Percentiles rank a stretch among this genome's conserved stretches.
Conservation (phyloP, 805 yeast species). For the Metschnikowia gelsemii region DNA sequence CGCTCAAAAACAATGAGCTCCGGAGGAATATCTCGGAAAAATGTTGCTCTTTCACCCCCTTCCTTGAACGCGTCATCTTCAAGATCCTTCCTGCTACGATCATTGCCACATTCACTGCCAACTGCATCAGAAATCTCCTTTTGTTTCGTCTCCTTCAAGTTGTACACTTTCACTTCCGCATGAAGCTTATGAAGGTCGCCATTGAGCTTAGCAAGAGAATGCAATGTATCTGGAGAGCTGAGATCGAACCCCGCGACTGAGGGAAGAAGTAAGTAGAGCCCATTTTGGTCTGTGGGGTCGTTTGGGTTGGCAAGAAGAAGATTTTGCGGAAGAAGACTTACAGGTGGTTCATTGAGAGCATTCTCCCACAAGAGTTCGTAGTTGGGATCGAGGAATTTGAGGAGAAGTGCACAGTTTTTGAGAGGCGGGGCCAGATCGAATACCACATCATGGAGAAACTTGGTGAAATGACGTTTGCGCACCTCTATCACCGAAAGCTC, state of each 20-base stretch:
- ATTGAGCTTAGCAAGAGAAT: slow-evolving; percentile 33
- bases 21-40: slow-evolving; percentile 31
- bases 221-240: slow-evolving; percentile 30
- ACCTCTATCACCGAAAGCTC: slow-evolving; percentile 45
- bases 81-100: too few relatives aligned
- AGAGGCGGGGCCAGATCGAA: slow-evolving; percentile 32
- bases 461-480: slow-evolving; percentile 46
- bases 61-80: too few relatives aligned
- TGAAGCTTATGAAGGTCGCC: slow-evolving; percentile 35
- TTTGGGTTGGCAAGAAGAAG: slow-evolving; percentile 49
- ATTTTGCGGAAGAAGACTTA: slow-evolving; percentile 46
- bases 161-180: slow-evolving; percentile 33
- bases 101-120: too few relatives aligned
- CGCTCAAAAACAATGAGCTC: slow-evolving; percentile 34
- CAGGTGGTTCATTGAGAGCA: slow-evolving; percentile 48
- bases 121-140: too few relatives aligned
- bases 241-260: slow-evolving; percentile 40
- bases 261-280: slow-evolving; percentile 51
- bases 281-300: slow-evolving; percentile 53
- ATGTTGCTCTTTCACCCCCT: too few relatives aligned
- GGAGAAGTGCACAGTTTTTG: slow-evolving; percentile 37
- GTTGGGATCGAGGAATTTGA: slow-evolving; percentile 51
- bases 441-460: slow-evolving; percentile 43
- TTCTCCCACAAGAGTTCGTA: slow-evolving; percentile 52
- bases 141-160: slow-evolving; percentile 23